A percentile compares a stretch with the other conserved stretches of the same genome.
These are phyloP conservation scores for Coemansia sp. DNA, from an alignment of 192 early-diverging fungal genomes.

Conservation along the genomic window DNA sequence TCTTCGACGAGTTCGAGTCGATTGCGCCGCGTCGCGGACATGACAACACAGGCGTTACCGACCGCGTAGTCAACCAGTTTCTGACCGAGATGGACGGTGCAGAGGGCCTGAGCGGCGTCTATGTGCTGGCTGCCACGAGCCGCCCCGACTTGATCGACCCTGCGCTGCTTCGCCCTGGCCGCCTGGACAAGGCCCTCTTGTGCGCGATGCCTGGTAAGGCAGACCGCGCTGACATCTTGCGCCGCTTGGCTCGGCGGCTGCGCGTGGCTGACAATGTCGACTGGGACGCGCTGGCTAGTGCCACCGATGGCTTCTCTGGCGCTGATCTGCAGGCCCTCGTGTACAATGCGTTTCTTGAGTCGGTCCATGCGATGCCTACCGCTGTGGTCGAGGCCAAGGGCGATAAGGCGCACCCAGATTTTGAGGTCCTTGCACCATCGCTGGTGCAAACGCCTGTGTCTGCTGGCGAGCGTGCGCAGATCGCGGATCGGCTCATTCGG, in stretches of 20 bases:
- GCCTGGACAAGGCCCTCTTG: slow-evolving; percentile 80
- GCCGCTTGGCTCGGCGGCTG: slow-evolving; percentile 72
- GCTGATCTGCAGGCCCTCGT: slow-evolving; percentile 94
- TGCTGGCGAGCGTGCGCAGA: slow-evolving; percentile 16
- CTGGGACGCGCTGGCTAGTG: slow-evolving; percentile 60
- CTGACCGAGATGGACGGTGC: slow-evolving; percentile 99
- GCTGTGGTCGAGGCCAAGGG: not conserved
- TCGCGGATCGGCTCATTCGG: slow-evolving; percentile 22
- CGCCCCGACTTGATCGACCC: slow-evolving; percentile 86
- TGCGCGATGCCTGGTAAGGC: slow-evolving; percentile 76
- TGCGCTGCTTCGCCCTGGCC: slow-evolving; percentile 76
- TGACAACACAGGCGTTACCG: slow-evolving; percentile 97
- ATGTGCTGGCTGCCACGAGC: slow-evolving; percentile 90
- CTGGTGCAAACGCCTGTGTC: not conserved
- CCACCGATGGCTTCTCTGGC: slow-evolving; percentile 78
- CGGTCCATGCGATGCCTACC: slow-evolving; percentile 67
- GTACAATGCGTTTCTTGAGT: slow-evolving; percentile 89
- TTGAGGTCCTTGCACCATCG: slow-evolving; percentile 1
- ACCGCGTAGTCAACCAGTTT: slow-evolving; percentile 98
- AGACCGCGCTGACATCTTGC: slow-evolving; percentile 83
- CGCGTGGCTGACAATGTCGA: slow-evolving; percentile 63
- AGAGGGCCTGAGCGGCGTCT: slow-evolving; percentile 93
- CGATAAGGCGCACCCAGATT: slow-evolving; percentile 11
- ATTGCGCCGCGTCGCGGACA: slow-evolving; percentile 97
- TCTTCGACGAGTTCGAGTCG: slow-evolving; percentile 98